These are phyloP conservation scores for Cyberlindnera xishuangbannaensis DNA, from an alignment of 805 yeast species.

Conservation along the genomic window DNA sequence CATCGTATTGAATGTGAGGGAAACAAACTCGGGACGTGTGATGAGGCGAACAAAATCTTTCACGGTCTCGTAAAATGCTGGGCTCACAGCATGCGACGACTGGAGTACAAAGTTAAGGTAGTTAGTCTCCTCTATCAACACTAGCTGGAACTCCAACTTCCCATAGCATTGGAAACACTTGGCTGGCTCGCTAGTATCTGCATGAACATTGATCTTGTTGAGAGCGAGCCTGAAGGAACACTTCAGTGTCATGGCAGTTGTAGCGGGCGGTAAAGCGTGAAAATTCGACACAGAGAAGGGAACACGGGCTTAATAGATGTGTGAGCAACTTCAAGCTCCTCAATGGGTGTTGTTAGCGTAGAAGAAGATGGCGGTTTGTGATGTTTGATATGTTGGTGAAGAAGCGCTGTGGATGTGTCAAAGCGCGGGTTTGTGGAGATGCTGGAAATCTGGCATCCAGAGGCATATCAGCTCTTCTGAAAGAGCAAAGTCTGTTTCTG, in stretches of 20 bases:
- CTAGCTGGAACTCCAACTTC: conserved; percentile 10
- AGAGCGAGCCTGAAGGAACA: conserved; percentile 15
- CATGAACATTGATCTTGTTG: conserved; percentile 16
- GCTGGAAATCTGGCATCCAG: too few relatives aligned
- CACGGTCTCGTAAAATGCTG: conserved; percentile 9
- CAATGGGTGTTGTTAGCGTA: too few relatives aligned
- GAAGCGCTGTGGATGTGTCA: too few relatives aligned
- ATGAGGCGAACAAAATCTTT: conserved; percentile 19
- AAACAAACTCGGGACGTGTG: conserved; percentile 22
- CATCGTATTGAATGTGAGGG: conserved; percentile 19
- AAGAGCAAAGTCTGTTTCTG: too few relatives aligned
- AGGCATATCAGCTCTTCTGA: too few relatives aligned
- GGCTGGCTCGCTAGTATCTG: conserved; percentile 2
- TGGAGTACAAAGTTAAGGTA: conserved; percentile 18
- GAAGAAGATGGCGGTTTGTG: too few relatives aligned
- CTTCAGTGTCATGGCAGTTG: conserved; percentile 20
- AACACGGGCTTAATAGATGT: too few relatives aligned
- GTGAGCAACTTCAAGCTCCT: too few relatives aligned
- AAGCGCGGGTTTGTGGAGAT: too few relatives aligned
- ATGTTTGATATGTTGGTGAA: too few relatives aligned
- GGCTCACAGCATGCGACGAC: background rate
- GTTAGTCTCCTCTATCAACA: conserved; percentile 16
- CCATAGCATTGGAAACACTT: conserved; percentile 2
- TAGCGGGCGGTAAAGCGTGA: conserved; percentile 1
- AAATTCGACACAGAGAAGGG: too few relatives aligned